Evolutionary conservation across 1,139 yeast genomes (phyloP).

Genomic region (Eremothecium sinecaudum): DNA sequence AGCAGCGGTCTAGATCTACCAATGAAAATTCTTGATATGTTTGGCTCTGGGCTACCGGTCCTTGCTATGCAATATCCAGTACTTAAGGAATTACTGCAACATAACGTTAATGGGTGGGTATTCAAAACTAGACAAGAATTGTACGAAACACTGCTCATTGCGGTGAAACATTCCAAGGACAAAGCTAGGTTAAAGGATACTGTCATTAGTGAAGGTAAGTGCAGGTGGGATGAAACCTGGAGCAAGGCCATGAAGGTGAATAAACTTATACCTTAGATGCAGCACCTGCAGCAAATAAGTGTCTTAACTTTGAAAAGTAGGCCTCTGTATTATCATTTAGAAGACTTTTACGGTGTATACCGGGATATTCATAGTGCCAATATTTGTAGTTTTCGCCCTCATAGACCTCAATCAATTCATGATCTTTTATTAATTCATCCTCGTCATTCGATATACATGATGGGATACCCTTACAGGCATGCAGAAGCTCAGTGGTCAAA

Average conservation of each 20-base stretch:
- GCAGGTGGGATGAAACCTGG: constrained; percentile 80
- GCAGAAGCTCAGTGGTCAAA: constrained; percentile 37
- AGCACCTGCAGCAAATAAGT: constrained; percentile 7
- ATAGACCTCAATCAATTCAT: constrained; percentile 38
- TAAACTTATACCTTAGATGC: constrained; percentile 15
- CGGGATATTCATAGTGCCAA: constrained; percentile 36
- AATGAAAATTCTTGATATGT: constrained; percentile 93
- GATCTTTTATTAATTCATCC: constrained; percentile 46
- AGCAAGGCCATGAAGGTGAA: constrained; percentile 22
- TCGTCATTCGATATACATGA: constrained; percentile 3
- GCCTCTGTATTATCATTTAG: constrained; percentile 18
- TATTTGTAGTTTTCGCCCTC: constrained; percentile 42
- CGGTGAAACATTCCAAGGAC: constrained; percentile 37
- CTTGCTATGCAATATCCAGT: constrained; percentile 70
- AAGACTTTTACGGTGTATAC: constrained; percentile 15
- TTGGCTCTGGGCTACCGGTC: constrained; percentile 94
- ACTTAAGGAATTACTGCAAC: constrained; percentile 49
- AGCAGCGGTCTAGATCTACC: constrained; percentile 93
- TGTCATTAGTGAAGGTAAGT: constrained; percentile 56
- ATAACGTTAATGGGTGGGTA: constrained; percentile 38
- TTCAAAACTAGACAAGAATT: constrained; percentile 41
- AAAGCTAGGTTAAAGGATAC: constrained; percentile 45
- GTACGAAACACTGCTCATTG: constrained; percentile 38
- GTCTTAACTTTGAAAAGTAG: constrained; percentile 5
- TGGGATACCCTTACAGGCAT: constrained; percentile 5